Base-by-base conservation (phyloP, 2,329 filamentous ascomycete species). In the Curvularia sp. region DNA sequence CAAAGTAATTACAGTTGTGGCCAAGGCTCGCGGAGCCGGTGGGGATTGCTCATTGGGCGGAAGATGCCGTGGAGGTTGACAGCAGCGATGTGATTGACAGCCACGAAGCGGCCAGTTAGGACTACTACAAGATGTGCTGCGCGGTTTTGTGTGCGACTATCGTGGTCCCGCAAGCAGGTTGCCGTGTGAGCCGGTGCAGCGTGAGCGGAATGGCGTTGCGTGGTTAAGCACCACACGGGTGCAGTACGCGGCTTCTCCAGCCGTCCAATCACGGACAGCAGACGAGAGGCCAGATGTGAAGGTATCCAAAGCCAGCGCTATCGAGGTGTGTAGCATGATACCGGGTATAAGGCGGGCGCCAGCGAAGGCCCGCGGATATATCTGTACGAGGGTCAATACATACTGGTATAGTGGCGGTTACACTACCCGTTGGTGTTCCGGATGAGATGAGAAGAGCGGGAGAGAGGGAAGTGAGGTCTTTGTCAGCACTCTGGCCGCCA, bases 21-120 rank as follows among this genome's bases (percentile, higher is more conserved):
- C 33, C 49, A 47, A 22, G 49, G 54, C 33, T 41, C 35, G 46
- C 58, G 22, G 38, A 30, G 47, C 33, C 22, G n/a, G 49, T 28
- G 46, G 33, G 43, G 12, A 49, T 55, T 15, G 10, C 3, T 31
- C 6, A 53, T 55, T 60, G 53, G 54, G 47, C 49, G 53, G 60
- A 13, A 63, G 30, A 31, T 54, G 28, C 61, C 57, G 55, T 38
- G 35, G 53, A 53, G 49, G 55, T 49, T 65, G 62, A 60, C 62
- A 65, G 60, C 39, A 56, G 46, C 61, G 62, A 66, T 47, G 55
- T 63, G 57, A 52, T 53, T 59, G 62, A 43, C 35, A 43, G 48
- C 31, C 22, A 33, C 42, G 35, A 35, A 13, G 51, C 13, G 24
- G 4, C 24, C 4, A 26, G 24, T 26, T 26, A 6, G 24, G 24